phyloP scores from a whole-genome alignment of 2,329 filamentous ascomycete genomes.

The Didymella pomorum region DNA sequence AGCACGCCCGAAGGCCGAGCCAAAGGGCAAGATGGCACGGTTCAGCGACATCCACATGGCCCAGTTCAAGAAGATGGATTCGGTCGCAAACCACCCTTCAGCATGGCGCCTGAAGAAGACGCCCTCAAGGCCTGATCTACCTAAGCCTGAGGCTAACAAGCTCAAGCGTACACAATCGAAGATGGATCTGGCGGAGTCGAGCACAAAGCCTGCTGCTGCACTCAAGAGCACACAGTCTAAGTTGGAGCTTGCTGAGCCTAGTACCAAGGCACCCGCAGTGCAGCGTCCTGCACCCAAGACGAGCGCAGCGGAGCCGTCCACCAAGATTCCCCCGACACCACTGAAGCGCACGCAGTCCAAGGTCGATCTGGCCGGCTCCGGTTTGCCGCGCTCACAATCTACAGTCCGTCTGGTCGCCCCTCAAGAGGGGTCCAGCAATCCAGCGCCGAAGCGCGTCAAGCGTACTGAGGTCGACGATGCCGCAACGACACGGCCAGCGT shows the following conservation, averaged over 20 bases:
- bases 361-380: slow-evolving; percentile 65
- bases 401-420: slow-evolving; percentile 40
- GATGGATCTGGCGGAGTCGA: slow-evolving; percentile 70
- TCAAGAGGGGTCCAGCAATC: slow-evolving; percentile 44
- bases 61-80: slow-evolving; percentile 97
- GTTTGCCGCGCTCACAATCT: slow-evolving; percentile 49
- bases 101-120: slow-evolving; percentile 68
- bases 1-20: slow-evolving; percentile 76
- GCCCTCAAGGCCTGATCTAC: slow-evolving; percentile 58
- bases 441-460: slow-evolving; percentile 73
- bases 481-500: slow-evolving; percentile 69
- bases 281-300: slow-evolving; percentile 66
- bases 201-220: slow-evolving; percentile 34
- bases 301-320: slow-evolving; percentile 67
- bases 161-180: slow-evolving; percentile 66
- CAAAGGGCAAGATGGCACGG: slow-evolving; percentile 78
- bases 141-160: slow-evolving; percentile 48
- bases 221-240: slow-evolving; percentile 65
- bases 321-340: slow-evolving; percentile 49
- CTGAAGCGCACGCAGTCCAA: slow-evolving; percentile 65
- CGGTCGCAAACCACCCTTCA: slow-evolving; percentile 86
- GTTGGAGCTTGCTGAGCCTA: slow-evolving; percentile 69
- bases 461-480: slow-evolving; percentile 73
- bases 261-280: slow-evolving; percentile 50
- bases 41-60: slow-evolving; percentile 88